A percentile compares a stretch with the other conserved stretches of the same genome.
phyloP scores from a whole-genome alignment of 192 early-diverging fungal genomes.

The Polychytrium aggregatum region DNA sequence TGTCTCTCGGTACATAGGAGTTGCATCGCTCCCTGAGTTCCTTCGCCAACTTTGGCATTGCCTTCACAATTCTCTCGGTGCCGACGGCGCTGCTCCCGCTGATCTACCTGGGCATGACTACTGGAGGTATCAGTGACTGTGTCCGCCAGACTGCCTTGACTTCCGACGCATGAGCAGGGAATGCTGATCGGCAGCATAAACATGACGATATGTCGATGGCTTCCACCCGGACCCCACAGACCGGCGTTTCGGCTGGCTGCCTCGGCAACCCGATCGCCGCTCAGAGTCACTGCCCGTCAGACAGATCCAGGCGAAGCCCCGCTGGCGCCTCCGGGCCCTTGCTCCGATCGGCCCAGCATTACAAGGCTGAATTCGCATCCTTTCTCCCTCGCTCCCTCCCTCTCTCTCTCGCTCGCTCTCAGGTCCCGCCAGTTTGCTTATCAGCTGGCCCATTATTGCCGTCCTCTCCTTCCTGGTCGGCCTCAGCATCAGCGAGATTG shows the following conservation, averaged over 20 bases:
- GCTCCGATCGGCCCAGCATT: not conserved
- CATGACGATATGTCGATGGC: slow-evolving; percentile 1
- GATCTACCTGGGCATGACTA: too few relatives aligned
- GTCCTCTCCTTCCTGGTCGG: slow-evolving; percentile 9
- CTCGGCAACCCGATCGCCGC: too few relatives aligned
- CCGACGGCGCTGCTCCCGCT: slow-evolving; percentile 4
- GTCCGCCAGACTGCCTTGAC: not conserved
- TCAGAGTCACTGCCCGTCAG: too few relatives aligned
- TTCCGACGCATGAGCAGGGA: not conserved
- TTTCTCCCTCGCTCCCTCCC: not conserved
- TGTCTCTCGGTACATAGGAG: not conserved
- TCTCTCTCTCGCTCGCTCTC: not conserved
- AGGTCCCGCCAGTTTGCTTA: too few relatives aligned
- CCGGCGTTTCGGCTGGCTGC: too few relatives aligned
- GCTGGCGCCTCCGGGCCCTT: slow-evolving; percentile 15
- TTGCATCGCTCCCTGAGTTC: slow-evolving; percentile 1
- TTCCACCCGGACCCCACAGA: too few relatives aligned
- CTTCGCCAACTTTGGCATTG: slow-evolving; percentile 15
- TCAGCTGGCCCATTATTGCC: slow-evolving; percentile 15
- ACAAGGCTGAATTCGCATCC: not conserved
- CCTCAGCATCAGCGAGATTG: slow-evolving; percentile 21
- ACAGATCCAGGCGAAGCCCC: too few relatives aligned
- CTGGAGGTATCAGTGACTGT: too few relatives aligned
- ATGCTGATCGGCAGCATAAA: not conserved
- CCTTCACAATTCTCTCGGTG: slow-evolving; percentile 8